phyloP scores from a whole-genome alignment of 371 early-diverging fungal species.

The Mucor racemosus region DNA sequence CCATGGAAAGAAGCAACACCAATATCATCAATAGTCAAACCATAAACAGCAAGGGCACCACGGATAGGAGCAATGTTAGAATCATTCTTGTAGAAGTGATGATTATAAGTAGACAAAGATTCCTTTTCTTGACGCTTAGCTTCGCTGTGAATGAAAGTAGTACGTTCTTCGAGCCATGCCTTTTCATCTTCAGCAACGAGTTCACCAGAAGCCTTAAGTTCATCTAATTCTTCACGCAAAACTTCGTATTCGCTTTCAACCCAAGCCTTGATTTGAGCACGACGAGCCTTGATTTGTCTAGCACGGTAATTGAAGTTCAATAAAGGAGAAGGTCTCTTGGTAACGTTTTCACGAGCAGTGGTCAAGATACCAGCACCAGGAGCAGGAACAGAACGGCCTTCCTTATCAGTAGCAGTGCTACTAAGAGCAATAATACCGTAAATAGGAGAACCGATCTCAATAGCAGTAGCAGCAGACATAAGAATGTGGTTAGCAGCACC shows the following conservation, averaged over 20 bases:
- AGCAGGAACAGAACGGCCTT: slow-evolving; percentile 95
- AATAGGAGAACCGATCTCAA: slow-evolving; percentile 95
- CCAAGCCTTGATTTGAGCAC: slow-evolving; percentile 88
- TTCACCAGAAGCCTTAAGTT: slow-evolving; percentile 67
- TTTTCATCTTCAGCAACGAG: slow-evolving; percentile 66
- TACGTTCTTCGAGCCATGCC: slow-evolving; percentile 75
- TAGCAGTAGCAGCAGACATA: slow-evolving; percentile 89
- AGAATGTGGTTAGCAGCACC: slow-evolving; percentile 92
- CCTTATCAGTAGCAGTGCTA: slow-evolving; percentile 96
- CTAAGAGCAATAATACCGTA: slow-evolving; percentile 92
- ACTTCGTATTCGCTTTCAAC: slow-evolving; percentile 80
- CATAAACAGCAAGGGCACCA: slow-evolving; percentile 90
- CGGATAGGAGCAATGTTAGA: slow-evolving; percentile 88
- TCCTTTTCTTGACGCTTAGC: slow-evolving; percentile 86
- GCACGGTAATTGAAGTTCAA: slow-evolving; percentile 91
- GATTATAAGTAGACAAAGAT: slow-evolving; percentile 83
- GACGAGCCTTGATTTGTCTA: slow-evolving; percentile 80
- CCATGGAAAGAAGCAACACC: slow-evolving; percentile 98
- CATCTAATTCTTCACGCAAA: slow-evolving; percentile 76
- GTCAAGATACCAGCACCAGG: slow-evolving; percentile 97
- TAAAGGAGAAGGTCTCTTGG: slow-evolving; percentile 75
- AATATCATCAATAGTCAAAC: slow-evolving; percentile 92
- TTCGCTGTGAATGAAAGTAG: slow-evolving; percentile 85
- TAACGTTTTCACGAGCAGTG: slow-evolving; percentile 83
- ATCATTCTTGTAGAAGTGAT: slow-evolving; percentile 88